A percentile compares a stretch with the other conserved stretches of the same genome.
phyloP scores from a whole-genome alignment of 495 filamentous ascomycete genomes.

The Aspergillus bertholletiae region DNA sequence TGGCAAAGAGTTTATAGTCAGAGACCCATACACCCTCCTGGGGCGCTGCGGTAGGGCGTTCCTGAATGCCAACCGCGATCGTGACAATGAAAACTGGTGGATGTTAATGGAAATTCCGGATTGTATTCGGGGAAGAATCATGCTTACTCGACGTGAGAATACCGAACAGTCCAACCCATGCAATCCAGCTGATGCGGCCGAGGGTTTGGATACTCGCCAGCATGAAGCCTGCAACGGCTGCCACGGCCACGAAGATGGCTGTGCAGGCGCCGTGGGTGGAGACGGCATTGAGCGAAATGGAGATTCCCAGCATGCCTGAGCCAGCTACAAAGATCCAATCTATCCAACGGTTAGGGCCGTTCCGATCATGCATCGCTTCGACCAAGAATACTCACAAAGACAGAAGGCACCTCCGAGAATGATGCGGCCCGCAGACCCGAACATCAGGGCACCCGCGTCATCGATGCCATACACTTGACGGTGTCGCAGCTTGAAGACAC shows the following conservation, averaged over 20 bases:
- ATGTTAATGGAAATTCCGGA: too few species aligned
- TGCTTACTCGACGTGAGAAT: slow-evolving; percentile 29
- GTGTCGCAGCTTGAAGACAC: slow-evolving; percentile 62
- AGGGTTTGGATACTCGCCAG: slow-evolving; percentile 30
- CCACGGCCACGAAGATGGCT: slow-evolving; percentile 30
- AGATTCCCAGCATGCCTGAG: slow-evolving; percentile 57
- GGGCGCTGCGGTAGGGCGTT: slow-evolving; percentile 29
- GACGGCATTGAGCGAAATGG: slow-evolving; percentile 63
- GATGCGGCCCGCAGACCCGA: slow-evolving; percentile 37
- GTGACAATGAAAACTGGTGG: slow-evolving; percentile 65
- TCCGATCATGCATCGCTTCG: too few species aligned
- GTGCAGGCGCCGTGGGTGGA: slow-evolving; percentile 61
- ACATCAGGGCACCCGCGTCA: slow-evolving; percentile 60
- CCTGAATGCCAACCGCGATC: slow-evolving; percentile 53
- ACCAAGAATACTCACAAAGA: slow-evolving; percentile 13
- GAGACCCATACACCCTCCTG: slow-evolving; percentile 20
- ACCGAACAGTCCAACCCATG: slow-evolving; percentile 30
- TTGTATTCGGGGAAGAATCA: too few species aligned
- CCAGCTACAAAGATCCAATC: slow-evolving; percentile 27
- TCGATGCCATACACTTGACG: slow-evolving; percentile 62
- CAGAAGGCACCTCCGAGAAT: slow-evolving; percentile 50
- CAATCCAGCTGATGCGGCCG: slow-evolving; percentile 29
- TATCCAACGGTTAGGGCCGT: too few species aligned
- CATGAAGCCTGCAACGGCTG: slow-evolving; percentile 26
- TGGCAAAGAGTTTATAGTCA: slow-evolving; percentile 19